A percentile compares a stretch with the other conserved stretches of the same genome.
phyloP scores from a whole-genome alignment of 768 basidiomycete genomes.

The Leccinum rimulosum region DNA sequence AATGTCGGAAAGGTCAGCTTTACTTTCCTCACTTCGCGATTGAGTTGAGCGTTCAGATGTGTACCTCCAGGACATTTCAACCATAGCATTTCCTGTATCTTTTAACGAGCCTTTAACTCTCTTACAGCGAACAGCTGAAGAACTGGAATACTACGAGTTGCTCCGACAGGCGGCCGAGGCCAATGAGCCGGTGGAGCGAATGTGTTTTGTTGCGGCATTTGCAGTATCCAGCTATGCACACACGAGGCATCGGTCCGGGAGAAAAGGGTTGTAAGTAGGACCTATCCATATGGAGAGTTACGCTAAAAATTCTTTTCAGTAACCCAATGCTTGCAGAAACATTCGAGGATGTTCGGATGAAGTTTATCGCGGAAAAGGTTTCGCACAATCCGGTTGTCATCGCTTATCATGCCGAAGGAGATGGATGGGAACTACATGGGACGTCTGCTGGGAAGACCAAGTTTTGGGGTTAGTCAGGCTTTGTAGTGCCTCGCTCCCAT shows the following conservation, averaged over 20 bases:
- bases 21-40: background rate
- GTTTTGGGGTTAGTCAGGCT: constrained; percentile 70
- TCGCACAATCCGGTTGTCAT: constrained; percentile 81
- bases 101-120: constrained; percentile 89
- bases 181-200: constrained; percentile 59
- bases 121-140: constrained; percentile 79
- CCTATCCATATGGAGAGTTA: constrained; percentile 2
- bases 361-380: constrained; percentile 86
- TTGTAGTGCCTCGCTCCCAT: constrained; percentile 6
- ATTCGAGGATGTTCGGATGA: constrained; percentile 79
- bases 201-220: constrained; percentile 80
- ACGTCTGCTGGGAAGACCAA: constrained; percentile 84
- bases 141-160: constrained; percentile 73
- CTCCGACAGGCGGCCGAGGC: constrained; percentile 62
- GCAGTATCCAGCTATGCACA: constrained; percentile 84
- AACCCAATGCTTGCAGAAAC: constrained; percentile 90
- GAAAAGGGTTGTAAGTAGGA: constrained; percentile 79
- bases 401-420: constrained; percentile 82
- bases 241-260: constrained; percentile 73
- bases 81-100: constrained; percentile 80
- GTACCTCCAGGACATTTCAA: constrained; percentile 64
- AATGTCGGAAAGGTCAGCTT: constrained; percentile 76
- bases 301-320: constrained; percentile 39
- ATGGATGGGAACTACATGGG: constrained; percentile 70
- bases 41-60: background rate